Base-by-base conservation (phyloP, 2,329 filamentous ascomycete genomes). In the Penicillium sp. region DNA sequence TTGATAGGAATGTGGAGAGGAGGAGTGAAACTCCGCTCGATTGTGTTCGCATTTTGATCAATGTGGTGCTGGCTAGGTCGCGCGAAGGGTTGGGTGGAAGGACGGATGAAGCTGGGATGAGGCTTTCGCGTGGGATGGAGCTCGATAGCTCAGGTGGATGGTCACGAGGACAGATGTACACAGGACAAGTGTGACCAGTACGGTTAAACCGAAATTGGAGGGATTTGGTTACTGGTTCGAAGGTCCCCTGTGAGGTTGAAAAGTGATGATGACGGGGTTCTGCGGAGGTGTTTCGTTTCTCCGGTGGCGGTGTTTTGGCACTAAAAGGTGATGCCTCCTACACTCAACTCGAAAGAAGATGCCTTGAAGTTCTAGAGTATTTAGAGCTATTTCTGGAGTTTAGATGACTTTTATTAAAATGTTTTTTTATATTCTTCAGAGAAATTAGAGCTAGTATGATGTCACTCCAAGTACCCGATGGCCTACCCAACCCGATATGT, bases 1-100 rank as follows among this genome's bases (percentile, higher is more conserved):
- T 52, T 17, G 73, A 59, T 10, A 73, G 55, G 12, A 71, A 49
- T 17, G 66, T 45, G 42, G 72, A 65, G 36, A 74, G 58, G 29
- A 73, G 57, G 21, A 69, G 60, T 12, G 66, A 52, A 41, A 65
- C 52, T 50, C 63, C 58, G 23, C 47, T 62, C 27, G 66, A 66
- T 61, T 66, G 66, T 70, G 74, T 64, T 66, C 68, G 73, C 73
- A 76, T 76, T 52, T 56, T 67, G 62, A 31, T 45, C 5, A 39
- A 43, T 55, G 45, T 53, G 35, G n/a, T 19, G 44, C 10, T 43
- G 19, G 36, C n/a, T 10, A 7, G 39, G 17, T 53, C 17, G 52
- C 17, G 52, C 23, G 36, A 27, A 27, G 38, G 38, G 53, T 49
- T 42, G 45, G 45, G 17, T 43, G 51, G 41, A 49, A 50, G 23